phyloP scores from a whole-genome alignment of 1,284 basidiomycete species.

The Leccinum ponderosum region DNA sequence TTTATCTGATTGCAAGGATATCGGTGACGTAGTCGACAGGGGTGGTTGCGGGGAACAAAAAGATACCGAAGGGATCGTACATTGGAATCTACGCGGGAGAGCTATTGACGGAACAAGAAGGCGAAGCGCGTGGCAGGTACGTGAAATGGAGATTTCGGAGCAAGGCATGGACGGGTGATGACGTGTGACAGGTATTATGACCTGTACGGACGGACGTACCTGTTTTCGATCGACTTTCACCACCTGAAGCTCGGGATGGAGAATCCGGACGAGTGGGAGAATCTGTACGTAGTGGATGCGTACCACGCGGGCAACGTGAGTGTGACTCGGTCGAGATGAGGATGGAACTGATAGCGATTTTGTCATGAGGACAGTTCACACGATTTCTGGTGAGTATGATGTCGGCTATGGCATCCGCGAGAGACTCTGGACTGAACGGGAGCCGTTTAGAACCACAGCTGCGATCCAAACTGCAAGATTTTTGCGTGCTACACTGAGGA shows the following conservation, averaged over 20 bases:
- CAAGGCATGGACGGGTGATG: not conserved
- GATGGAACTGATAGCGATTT: slow-evolving; percentile 12
- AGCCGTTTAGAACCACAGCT: slow-evolving; percentile 76
- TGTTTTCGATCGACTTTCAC: slow-evolving; percentile 82
- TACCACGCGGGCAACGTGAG: slow-evolving; percentile 86
- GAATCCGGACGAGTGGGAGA: slow-evolving; percentile 37
- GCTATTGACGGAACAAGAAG: slow-evolving; percentile 66
- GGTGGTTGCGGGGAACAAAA: slow-evolving; percentile 62
- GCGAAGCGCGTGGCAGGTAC: slow-evolving; percentile 67
- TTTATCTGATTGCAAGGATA: not conserved
- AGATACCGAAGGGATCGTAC: slow-evolving; percentile 70
- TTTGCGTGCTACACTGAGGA: slow-evolving; percentile 74
- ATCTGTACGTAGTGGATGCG: slow-evolving; percentile 71
- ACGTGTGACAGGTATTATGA: slow-evolving; percentile 64
- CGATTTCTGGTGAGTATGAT: slow-evolving; percentile 55
- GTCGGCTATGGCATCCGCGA: not conserved
- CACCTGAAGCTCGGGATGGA: slow-evolving; percentile 48
- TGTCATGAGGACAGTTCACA: slow-evolving; percentile 54
- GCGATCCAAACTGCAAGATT: slow-evolving; percentile 80
- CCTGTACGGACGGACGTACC: slow-evolving; percentile 76
- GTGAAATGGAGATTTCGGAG: slow-evolving; percentile 23
- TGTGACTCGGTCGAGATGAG: not conserved
- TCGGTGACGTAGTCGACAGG: slow-evolving; percentile 43
- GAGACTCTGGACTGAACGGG: not conserved
- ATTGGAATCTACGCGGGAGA: slow-evolving; percentile 88